Base-by-base conservation (phyloP, 371 early-diverging fungal genomes). In the Mucor plumbeus region DNA sequence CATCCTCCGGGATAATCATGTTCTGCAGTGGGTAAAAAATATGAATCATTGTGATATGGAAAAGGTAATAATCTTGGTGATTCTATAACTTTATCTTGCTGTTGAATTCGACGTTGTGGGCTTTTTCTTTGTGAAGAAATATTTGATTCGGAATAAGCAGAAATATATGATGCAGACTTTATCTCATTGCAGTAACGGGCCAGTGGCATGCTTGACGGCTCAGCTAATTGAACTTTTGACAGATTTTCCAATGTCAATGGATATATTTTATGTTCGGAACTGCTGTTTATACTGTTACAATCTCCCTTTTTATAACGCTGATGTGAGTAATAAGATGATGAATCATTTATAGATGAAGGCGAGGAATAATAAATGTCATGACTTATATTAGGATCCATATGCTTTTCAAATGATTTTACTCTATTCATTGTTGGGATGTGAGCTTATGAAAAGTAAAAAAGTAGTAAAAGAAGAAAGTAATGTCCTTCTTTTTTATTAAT, bases 31-130 rank as follows among this genome's bases (percentile, higher is more conserved):
- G 75, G 75, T 31, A 74, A 35, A 15, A 74, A 74, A 15, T 53
- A 53, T 31, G 75, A 67, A 40, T 74, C 75, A 15, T 74, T 74
- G 43, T 74, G 75, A 44, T 71, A 74, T 3, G 75, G 75, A 33
- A 74, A 74, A 33, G 71, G 65, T 10, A 74, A 40, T 26, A 70
- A 7, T 7, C 68, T 68, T 19, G 74, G 68, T 5, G 68, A 74
- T 56, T 73, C 73, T 6, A 70, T 3, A 9, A 73, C 73, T 31
- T 53, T 33, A 36, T 70, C 67, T n/a, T 54, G 21, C 19, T 56
- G 53, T 34, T 43, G 41, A 3, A 15, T 4, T 43, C 44, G 41
- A 41, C 26, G 57, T 9, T 43, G 57, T 35, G 44, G 55, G n/a
- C 40, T 58, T 61, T 60, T 61, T 39, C 56, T 47, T n/a, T 31